Conservation (phyloP, 129 eudicot genomes). For the Saussurea involucrata region DNA sequence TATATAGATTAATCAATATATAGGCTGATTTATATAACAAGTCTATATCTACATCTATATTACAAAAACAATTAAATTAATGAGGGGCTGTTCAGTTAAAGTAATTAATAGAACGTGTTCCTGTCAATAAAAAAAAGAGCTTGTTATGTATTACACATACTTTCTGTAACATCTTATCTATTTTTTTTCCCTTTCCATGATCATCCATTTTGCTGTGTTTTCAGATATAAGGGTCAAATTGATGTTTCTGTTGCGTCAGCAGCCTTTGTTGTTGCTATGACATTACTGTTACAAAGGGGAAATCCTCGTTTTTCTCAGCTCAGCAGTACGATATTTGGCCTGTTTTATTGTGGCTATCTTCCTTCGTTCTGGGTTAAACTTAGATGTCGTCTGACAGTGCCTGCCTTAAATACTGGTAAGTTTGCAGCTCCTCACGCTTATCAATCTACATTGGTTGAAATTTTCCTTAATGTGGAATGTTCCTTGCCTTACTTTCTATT, state of each 20-base stretch:
- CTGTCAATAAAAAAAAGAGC: not conserved
- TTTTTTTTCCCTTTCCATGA: not conserved
- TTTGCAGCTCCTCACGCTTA: not conserved
- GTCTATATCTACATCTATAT: too few relatives aligned
- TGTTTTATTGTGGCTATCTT: constrained; percentile 95
- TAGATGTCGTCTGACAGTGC: constrained; percentile 75
- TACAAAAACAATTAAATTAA: not conserved
- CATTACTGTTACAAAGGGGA: constrained; percentile 88
- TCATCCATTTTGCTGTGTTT: constrained; percentile 4
- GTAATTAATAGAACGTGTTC: not conserved
- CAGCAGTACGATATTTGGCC: constrained; percentile 92
- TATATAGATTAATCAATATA: too few relatives aligned
- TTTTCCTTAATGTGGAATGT: not conserved
- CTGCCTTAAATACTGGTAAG: constrained; percentile 90
- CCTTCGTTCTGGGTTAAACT: constrained; percentile 99
- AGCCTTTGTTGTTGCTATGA: constrained; percentile 80
- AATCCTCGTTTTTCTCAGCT: constrained; percentile 96
- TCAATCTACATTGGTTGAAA: not conserved
- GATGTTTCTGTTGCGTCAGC: constrained; percentile 90
- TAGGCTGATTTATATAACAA: too few relatives aligned
- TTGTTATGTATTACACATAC: not conserved
- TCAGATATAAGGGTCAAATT: constrained; percentile 82
- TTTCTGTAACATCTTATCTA: not conserved
- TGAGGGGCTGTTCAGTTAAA: not conserved
- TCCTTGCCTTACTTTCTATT: not conserved